Evolutionary conservation across 768 basidiomycete genomes (phyloP), one percentile per base, ranked within the genome.

Genomic region (Russula virescens): DNA sequence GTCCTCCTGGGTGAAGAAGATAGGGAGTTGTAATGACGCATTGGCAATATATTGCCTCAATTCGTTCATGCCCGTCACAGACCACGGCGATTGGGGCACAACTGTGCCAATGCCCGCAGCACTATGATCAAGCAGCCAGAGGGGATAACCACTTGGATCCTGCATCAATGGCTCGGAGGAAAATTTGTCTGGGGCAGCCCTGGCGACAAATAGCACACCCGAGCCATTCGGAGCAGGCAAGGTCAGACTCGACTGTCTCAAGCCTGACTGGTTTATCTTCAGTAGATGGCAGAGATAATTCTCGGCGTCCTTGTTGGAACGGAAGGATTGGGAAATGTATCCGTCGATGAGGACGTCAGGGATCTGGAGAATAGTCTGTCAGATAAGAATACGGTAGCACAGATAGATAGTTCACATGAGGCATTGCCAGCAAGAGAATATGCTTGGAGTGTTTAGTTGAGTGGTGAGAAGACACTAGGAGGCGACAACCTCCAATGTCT

Each of bases 31-130:
- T 16, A 64, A 26, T 18, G 18, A 6, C 19, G 61, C 63, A 1
- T 49, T 52, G 25, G 23, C 16, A 23, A 64, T 61, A 35, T 64
- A 28, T 52, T 47, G 50, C 23, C 9, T 57, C 2, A 26, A 18
- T 34, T 64, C 61, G 25, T 31, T 51, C 9, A 18, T 48, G 8
- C 55, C 40, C 14, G 40, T 49, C 19, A 61, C 61, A 1, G 43
- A 35, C 63, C 63, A 64, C 23, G 46, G 47, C 40, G 11, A 18
- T 45, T 63, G 62, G 2, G 62, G 62, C 18, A 63, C 52, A 19
- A 63, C 62, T n/a, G 62, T 63, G 52, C 62, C 62, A 3, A 10
- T 43, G 18, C 5, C 10, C 11, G 31, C n/a, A n/a, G 59, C 6
- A 18, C 5, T 34, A 18, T 59, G 34, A 40, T 63, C 62, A 4